phyloP scores from a whole-genome alignment of 768 basidiomycete genomes.

The Amylocystis lapponica region DNA sequence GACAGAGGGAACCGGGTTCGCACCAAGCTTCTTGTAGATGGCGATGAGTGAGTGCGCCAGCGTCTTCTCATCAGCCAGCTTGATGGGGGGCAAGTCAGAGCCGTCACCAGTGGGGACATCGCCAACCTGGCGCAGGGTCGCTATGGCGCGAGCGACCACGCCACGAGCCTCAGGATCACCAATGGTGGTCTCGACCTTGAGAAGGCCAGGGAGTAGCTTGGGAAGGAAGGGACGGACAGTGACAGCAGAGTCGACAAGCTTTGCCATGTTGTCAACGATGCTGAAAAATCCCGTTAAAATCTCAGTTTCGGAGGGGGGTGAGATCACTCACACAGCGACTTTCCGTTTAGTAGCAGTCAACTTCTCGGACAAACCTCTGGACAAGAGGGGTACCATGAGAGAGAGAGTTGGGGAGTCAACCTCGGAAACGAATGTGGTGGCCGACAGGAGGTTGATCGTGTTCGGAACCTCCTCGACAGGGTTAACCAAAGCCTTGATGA shows the following conservation, averaged over 20 bases:
- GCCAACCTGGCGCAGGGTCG: conserved; percentile 92
- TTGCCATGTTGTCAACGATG: conserved; percentile 97
- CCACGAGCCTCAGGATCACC: conserved; percentile 98
- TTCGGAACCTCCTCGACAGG: conserved; percentile 98
- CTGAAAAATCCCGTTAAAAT: conserved; percentile 36
- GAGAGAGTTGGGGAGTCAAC: conserved; percentile 96
- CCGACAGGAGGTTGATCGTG: conserved; percentile 91
- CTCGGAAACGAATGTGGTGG: conserved; percentile 99
- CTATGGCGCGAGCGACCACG: conserved; percentile 87
- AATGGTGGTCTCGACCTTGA: conserved; percentile 92
- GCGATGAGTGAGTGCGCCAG: conserved; percentile 60
- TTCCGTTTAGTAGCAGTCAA: conserved; percentile 95
- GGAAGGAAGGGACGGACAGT: conserved; percentile 97
- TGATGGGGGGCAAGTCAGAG: conserved; percentile 84
- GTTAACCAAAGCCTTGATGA: conserved; percentile 97
- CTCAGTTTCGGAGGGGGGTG: too few species aligned
- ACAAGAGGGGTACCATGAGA: conserved; percentile 93
- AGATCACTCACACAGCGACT: conserved; percentile 80
- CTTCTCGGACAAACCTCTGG: conserved; percentile 93
- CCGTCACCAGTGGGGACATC: conserved; percentile 88
- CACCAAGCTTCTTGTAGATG: conserved; percentile 83
- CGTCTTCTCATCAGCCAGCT: conserved; percentile 64
- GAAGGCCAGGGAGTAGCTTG: conserved; percentile 88
- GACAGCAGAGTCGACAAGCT: conserved; percentile 91
- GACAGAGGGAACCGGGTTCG: conserved; percentile 46